Percentiles rank a stretch among this genome's conserved stretches.
Conservation (phyloP, 495 filamentous ascomycete species). For the Tuber magnatum region DNA sequence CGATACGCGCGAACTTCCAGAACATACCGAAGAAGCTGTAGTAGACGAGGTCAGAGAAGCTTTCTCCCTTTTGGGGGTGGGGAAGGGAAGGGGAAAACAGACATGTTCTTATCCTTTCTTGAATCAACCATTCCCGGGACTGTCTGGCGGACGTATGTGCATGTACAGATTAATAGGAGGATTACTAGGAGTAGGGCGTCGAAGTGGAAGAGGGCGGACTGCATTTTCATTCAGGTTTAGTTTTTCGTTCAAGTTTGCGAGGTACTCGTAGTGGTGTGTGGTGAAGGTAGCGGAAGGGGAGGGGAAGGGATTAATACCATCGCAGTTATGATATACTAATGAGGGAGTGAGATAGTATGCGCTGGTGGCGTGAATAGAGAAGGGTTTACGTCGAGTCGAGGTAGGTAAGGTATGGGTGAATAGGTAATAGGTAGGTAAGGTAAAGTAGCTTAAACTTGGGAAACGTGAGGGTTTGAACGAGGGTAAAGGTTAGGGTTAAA, state of each 20-base stretch:
- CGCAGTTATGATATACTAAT: not conserved
- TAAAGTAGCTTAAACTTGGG: no score
- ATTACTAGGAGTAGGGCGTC: constrained; percentile 87
- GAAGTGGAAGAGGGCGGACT: constrained; percentile 98
- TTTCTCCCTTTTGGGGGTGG: no score
- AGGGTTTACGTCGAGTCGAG: not conserved
- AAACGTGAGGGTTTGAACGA: not conserved
- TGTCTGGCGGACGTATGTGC: constrained; percentile 80
- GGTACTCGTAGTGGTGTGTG: not conserved
- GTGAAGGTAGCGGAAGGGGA: not conserved
- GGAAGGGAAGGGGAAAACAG: not conserved
- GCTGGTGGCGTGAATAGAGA: constrained; percentile 5
- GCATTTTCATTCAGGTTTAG: constrained; percentile 39
- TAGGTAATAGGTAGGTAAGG: not conserved
- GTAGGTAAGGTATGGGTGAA: not conserved
- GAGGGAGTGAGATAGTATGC: not conserved
- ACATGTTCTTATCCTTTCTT: constrained; percentile 59
- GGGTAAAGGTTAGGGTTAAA: not conserved
- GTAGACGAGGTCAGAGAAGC: not conserved
- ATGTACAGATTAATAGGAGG: constrained; percentile 90
- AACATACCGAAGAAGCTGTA: constrained; percentile 75
- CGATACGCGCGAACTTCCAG: constrained; percentile 93
- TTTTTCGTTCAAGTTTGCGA: not conserved
- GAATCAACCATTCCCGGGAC: constrained; percentile 89
- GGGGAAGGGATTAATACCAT: not conserved